A percentile compares a stretch with the other conserved stretches of the same genome.
These are phyloP conservation scores for Talaromyces funiculosus DNA, from an alignment of 2,329 filamentous ascomycete genomes.

Conservation along the genomic window DNA sequence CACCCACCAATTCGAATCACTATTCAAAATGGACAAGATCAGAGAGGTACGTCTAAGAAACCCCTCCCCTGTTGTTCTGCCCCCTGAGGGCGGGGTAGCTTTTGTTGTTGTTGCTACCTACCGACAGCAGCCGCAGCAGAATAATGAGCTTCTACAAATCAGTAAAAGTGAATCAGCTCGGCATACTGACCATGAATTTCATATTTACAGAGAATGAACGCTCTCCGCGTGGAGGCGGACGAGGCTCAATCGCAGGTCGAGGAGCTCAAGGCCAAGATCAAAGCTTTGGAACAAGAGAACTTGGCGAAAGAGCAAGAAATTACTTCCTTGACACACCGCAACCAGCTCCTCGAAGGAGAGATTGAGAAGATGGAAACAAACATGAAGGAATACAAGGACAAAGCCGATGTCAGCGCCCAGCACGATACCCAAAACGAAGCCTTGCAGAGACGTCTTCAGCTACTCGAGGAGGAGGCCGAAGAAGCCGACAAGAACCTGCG, in stretches of 20 bases:
- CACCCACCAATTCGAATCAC: slow-evolving; percentile 24
- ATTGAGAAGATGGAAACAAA: slow-evolving; percentile 84
- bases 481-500: slow-evolving; percentile 92
- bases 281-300: slow-evolving; percentile 89
- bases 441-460: slow-evolving; percentile 83
- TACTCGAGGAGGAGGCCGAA: slow-evolving; percentile 97
- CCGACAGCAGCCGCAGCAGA: slow-evolving; percentile 1
- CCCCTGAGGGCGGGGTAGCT: slow-evolving; percentile 38
- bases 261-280: slow-evolving; percentile 81
- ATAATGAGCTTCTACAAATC: not conserved
- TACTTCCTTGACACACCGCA: slow-evolving; percentile 92
- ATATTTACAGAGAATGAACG: slow-evolving; percentile 74
- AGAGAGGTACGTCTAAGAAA: slow-evolving; percentile 10
- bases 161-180: not conserved
- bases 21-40: slow-evolving; percentile 61
- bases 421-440: slow-evolving; percentile 87
- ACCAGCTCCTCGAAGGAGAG: slow-evolving; percentile 80
- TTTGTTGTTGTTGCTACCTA: slow-evolving; percentile 19
- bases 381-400: slow-evolving; percentile 82
- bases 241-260: slow-evolving; percentile 74
- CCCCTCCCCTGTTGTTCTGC: slow-evolving; percentile 14
- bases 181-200: slow-evolving; percentile 5
- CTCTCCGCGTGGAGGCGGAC: slow-evolving; percentile 90
- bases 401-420: slow-evolving; percentile 73
- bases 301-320: slow-evolving; percentile 97